Evolutionary conservation across 805 yeast species (phyloP).

Genomic region (Lipomyces kockii): DNA sequence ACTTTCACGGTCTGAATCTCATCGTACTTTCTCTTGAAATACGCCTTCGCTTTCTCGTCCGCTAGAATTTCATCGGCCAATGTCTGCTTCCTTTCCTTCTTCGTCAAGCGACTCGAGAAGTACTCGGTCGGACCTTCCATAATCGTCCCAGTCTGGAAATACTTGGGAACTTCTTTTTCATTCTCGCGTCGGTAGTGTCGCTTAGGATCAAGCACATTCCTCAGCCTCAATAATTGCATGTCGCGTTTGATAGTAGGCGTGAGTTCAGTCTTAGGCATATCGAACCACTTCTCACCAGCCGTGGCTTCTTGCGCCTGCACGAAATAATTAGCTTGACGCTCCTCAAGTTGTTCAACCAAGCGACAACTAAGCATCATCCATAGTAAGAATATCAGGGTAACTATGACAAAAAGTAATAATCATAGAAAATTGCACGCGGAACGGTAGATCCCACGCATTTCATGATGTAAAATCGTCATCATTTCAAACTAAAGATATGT

Average conservation of each 20-base stretch:
- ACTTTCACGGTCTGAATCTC: slow-evolving; percentile 73
- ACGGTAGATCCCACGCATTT: slow-evolving; percentile 31
- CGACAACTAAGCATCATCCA: neutral
- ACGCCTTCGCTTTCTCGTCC: slow-evolving; percentile 68
- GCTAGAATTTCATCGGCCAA: slow-evolving; percentile 81
- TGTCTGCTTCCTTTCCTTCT: slow-evolving; percentile 74
- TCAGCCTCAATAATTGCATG: slow-evolving; percentile 74
- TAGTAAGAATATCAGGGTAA: slow-evolving; percentile 38
- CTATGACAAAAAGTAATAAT: slow-evolving; percentile 38
- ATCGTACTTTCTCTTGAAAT: slow-evolving; percentile 80
- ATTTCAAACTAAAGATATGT: slow-evolving; percentile 8
- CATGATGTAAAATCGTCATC: slow-evolving; percentile 32
- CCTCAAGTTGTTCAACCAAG: neutral
- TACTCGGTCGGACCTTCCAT: slow-evolving; percentile 81
- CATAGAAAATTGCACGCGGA: slow-evolving; percentile 18
- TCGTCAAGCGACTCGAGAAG: slow-evolving; percentile 66
- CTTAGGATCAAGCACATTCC: slow-evolving; percentile 93
- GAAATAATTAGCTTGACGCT: slow-evolving; percentile 8
- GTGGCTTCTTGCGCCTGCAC: slow-evolving; percentile 41
- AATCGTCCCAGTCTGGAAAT: slow-evolving; percentile 87
- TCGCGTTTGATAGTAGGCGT: slow-evolving; percentile 78
- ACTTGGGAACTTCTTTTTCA: slow-evolving; percentile 65
- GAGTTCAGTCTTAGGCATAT: slow-evolving; percentile 74
- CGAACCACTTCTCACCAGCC: slow-evolving; percentile 76
- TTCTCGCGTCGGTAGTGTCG: slow-evolving; percentile 71